These are phyloP conservation scores for Saccharum hybrid DNA, from an alignment of 202 grass and related monocot species.

Conservation along the genomic window DNA sequence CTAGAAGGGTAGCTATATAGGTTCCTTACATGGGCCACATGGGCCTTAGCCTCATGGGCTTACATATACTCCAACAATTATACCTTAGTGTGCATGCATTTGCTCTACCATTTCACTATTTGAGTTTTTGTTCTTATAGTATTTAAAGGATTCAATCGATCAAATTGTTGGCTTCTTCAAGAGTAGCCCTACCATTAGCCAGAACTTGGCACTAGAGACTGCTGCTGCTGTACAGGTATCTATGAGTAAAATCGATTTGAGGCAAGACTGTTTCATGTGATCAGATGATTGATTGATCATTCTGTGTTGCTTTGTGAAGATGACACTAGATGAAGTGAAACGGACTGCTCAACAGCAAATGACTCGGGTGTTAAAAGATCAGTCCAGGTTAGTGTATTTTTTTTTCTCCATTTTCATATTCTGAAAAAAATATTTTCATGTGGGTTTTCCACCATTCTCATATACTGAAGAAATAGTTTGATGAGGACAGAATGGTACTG, in stretches of 20 bases:
- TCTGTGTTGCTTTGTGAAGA: constrained; percentile 55
- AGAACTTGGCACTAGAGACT: constrained; percentile 85
- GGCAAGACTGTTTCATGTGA: constrained; percentile 28
- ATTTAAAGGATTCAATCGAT: constrained; percentile 90
- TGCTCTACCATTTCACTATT: constrained; percentile 34
- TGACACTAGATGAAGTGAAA: constrained; percentile 95
- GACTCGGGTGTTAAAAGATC: constrained; percentile 76
- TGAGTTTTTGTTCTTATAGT: constrained; percentile 57
- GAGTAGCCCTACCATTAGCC: constrained; percentile 84
- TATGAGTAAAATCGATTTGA: constrained; percentile 41
- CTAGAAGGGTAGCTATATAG: too few relatives aligned
- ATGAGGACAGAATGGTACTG: not conserved
- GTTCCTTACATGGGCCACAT: too few relatives aligned
- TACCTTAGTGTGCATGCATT: constrained; percentile 37
- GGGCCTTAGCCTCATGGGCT: too few relatives aligned
- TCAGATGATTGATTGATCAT: constrained; percentile 41
- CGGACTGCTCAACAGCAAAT: constrained; percentile 95
- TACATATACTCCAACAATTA: too few relatives aligned
- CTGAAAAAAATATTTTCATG: constrained; percentile 6
- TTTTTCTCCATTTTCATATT: not conserved
- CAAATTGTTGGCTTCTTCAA: constrained; percentile 94
- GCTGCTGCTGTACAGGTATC: constrained; percentile 94
- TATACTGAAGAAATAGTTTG: constrained; percentile 20
- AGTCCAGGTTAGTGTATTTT: constrained; percentile 68
- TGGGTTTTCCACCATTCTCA: constrained; percentile 6